These are phyloP conservation scores for Dothideomycetes sp. DNA, from an alignment of 2,329 filamentous ascomycete genomes.

Conservation along the genomic window DNA sequence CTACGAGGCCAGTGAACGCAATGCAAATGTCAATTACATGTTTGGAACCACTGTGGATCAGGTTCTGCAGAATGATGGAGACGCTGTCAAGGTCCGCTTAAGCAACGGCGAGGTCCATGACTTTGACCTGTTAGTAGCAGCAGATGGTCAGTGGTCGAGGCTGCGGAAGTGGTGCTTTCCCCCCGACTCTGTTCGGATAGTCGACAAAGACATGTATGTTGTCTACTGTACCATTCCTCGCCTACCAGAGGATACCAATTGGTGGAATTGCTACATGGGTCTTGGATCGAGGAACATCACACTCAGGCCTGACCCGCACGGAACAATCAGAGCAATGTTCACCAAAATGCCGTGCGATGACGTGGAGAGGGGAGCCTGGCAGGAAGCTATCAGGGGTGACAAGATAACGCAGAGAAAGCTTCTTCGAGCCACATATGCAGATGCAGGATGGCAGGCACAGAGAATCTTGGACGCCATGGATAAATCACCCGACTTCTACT, in stretches of 20 bases:
- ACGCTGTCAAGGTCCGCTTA: slow-evolving; percentile 4
- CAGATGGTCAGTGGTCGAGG: slow-evolving; percentile 10
- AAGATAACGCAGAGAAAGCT: slow-evolving; percentile 6
- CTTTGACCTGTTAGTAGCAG: slow-evolving; percentile 5
- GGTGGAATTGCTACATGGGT: slow-evolving; percentile 10
- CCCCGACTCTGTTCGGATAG: slow-evolving; percentile 2
- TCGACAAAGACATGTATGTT: slow-evolving; percentile 9
- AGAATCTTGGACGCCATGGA: slow-evolving; percentile 8
- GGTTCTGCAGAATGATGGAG: slow-evolving; percentile 4
- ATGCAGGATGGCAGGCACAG: slow-evolving; percentile 7
- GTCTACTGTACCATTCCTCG: slow-evolving; percentile 10
- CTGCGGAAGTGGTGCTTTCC: slow-evolving; percentile 11
- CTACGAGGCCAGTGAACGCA: slow-evolving; percentile 14
- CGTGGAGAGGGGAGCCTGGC: slow-evolving; percentile 6
- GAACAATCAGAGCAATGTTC: slow-evolving; percentile 14
- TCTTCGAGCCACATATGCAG: slow-evolving; percentile 13
- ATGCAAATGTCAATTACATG: slow-evolving; percentile 6
- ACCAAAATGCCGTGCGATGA: slow-evolving; percentile 8
- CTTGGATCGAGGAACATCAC: slow-evolving; percentile 12
- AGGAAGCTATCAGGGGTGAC: slow-evolving; percentile 7
- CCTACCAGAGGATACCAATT: slow-evolving; percentile 7
- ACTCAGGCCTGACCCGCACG: slow-evolving; percentile 16
- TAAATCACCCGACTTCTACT: slow-evolving; percentile 29
- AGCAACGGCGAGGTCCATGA: slow-evolving; percentile 2
- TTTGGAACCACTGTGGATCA: slow-evolving; percentile 7